These are phyloP conservation scores for Lecanoromycetidae sp. DNA, from an alignment of 2,329 filamentous ascomycete species.

Conservation along the genomic window DNA sequence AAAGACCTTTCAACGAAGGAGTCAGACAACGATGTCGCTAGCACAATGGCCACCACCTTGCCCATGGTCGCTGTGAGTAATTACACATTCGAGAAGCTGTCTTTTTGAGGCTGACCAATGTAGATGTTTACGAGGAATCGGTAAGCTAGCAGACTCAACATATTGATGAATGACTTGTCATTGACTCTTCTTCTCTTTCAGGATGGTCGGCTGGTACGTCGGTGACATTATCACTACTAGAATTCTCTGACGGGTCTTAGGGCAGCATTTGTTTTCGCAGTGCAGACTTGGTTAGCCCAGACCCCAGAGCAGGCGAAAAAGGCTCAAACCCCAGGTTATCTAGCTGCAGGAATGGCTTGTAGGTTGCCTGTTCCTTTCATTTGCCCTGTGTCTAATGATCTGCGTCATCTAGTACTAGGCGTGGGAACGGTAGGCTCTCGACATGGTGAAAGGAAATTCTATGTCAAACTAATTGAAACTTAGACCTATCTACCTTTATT, in stretches of 20 bases:
- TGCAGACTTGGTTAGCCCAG: slow-evolving; percentile 38
- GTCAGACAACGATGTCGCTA: slow-evolving; percentile 52
- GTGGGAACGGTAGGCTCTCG: slow-evolving; percentile 34
- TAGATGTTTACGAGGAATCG: slow-evolving; percentile 85
- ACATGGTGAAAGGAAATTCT: neutral
- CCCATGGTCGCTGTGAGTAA: slow-evolving; percentile 73
- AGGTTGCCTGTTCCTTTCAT: neutral
- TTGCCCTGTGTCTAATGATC: neutral
- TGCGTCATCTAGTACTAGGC: slow-evolving; percentile 24
- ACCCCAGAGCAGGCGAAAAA: slow-evolving; percentile 41
- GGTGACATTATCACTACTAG: neutral
- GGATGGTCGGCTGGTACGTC: slow-evolving; percentile 51
- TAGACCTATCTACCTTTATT: slow-evolving; percentile 54
- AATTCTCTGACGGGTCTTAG: slow-evolving; percentile 21
- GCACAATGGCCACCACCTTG: slow-evolving; percentile 62
- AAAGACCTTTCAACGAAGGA: slow-evolving; percentile 58
- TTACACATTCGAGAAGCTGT: neutral
- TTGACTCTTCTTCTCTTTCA: slow-evolving; percentile 23
- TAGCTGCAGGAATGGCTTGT: slow-evolving; percentile 63
- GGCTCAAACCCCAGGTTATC: slow-evolving; percentile 57
- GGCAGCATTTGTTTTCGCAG: slow-evolving; percentile 36
- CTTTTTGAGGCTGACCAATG: neutral
- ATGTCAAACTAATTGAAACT: neutral
- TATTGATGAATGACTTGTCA: slow-evolving; percentile 1
- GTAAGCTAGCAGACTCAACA: slow-evolving; percentile 33